Evolutionary conservation across 352 stramenopile species (phyloP), one percentile per base, ranked within the genome.

Genomic region (Phytophthora fragariae): DNA sequence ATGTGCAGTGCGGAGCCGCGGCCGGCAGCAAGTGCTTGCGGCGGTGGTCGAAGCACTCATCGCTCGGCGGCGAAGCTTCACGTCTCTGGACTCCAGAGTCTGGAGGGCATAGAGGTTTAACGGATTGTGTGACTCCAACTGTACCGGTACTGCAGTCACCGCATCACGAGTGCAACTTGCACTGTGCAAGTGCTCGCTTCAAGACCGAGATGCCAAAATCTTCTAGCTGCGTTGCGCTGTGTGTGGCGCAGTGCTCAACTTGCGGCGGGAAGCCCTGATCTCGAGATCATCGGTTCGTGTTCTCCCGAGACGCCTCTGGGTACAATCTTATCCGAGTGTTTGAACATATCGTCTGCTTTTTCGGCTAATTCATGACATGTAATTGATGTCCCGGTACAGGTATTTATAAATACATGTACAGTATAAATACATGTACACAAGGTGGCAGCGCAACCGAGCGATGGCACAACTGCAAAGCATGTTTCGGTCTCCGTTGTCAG

Each of bases 71-170:
- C 66, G n/a, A 21, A 19, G 15, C 31, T 31, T 39, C 66, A 33
- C 60, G 55, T 52, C 59, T 73, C 7, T 73, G 24, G 24, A 27
- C 24, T 27, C 24, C 24, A 27, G 24, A 27, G 24, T 27, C 24
- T 27, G 39, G 8, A 14, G 11, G 31, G 10, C 44, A 73, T 68
- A 68, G 66, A 73, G 65, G 50, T 56, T 73, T 63, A 54, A 62
- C 57, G 8, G 59, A 61, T 70, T 74, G 68, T 74, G 61, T 70
- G 60, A 70, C 33, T 65, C 60, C 61, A 65, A 74, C 68, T 70
- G 61, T 74, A 27, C 24, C 2, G 24, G 61, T 74, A 27, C 24
- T 27, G 24, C 1, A 65, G 68, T 74, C 68, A 74, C 61, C 27
- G 27, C 27, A 31, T 31, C 27, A 2, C 24, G 27, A 31, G 27